Base-by-base conservation (phyloP, 306 rosid genomes). In the Gleditsia sinensis region DNA sequence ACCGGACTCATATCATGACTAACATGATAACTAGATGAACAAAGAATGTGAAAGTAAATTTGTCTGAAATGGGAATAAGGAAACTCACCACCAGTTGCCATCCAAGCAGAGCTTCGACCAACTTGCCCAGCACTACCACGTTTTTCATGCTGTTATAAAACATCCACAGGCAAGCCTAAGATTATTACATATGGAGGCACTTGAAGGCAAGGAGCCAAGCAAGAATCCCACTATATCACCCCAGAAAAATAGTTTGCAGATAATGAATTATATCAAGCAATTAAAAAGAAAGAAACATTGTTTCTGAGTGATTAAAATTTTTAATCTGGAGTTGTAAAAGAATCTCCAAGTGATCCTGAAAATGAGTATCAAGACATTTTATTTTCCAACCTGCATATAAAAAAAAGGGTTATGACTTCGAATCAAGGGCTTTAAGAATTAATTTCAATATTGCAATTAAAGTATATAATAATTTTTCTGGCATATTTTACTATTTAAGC, bases 121-220 rank as follows among this genome's bases (percentile, higher is more conserved):
- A 67, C 82, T 75, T 84, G 88, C 83, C 80, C 79, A 56, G 85
- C 73, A 83, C 50, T 84, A 67, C 86, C 85, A 69, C 82, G 83
- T 72, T 84, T 89, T 46, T 76, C 84, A 49, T 87, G 91, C 96
- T 93, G 95, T 80, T 87, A 90, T 68, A 88, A 90, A 84, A 88
- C 89, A 89, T 58, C 84, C 84, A 86, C 79, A 85, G 85, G 82
- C 86, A 92, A 88, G 89, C 85, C 91, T 82, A 87, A 82, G 75
- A 83, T 83, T 80, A 82, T 85, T 80, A 91, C 77, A 82, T 80
- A 78, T 59, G 34, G 75, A 85, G 68, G 83, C 80, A 84, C 84
- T 82, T 72, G 83, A 83, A 81, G 76, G 79, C 80, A 84, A 67
- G 76, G 69, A 82, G 83, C 84, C 71, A 87, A 86, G 78, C 79